Percentiles rank a stretch among this genome's conserved stretches.
Conservation (phyloP, 306 rosid species). For the Sindora glabra region DNA sequence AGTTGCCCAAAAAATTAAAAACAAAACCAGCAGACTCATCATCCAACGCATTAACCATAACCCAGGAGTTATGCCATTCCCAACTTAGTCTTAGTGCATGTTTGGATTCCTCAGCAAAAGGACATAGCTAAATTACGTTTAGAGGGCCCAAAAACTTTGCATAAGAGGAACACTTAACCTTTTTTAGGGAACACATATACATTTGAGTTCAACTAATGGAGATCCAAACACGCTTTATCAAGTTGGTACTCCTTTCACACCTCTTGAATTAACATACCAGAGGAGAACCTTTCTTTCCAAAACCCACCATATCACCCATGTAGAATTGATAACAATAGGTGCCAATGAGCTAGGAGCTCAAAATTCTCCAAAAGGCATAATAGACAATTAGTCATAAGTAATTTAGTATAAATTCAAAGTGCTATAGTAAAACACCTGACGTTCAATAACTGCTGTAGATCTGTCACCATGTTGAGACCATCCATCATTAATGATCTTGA, state of each 20-base stretch:
- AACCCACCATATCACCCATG: neutral
- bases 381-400: neutral
- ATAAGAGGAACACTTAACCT: too few relatives aligned
- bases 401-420: too few relatives aligned
- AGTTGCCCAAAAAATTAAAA: too few relatives aligned
- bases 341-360: neutral
- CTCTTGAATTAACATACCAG: neutral
- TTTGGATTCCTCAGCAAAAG: too few relatives aligned
- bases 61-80: too few relatives aligned
- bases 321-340: neutral
- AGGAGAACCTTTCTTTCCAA: neutral
- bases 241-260: neutral
- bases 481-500: constrained; percentile 70
- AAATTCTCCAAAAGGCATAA: neutral
- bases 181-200: too few relatives aligned
- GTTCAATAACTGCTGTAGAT: constrained; percentile 34
- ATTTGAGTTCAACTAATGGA: neutral
- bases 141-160: too few relatives aligned
- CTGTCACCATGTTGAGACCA: constrained; percentile 51
- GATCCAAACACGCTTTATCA: neutral
- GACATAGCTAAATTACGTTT: too few relatives aligned
- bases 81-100: too few relatives aligned
- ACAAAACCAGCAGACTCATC: too few relatives aligned
- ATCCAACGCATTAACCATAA: too few relatives aligned
- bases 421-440: constrained; percentile 41